phyloP scores from a whole-genome alignment of 1,284 basidiomycete species.

The Psilocybe mexicana region DNA sequence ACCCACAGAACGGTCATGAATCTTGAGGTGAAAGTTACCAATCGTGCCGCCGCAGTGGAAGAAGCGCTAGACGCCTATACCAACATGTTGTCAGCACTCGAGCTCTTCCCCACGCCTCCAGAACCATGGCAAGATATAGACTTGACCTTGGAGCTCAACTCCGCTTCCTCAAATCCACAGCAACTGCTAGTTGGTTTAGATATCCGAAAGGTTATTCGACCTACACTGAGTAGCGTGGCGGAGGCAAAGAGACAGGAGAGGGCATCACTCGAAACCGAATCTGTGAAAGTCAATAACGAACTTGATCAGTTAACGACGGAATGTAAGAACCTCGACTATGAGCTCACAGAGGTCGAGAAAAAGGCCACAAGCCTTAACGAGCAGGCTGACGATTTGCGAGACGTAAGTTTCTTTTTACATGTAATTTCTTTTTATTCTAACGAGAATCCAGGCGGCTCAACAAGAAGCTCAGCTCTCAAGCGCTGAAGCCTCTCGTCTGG shows the following conservation, averaged over 20 bases:
- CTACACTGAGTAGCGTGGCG: slow-evolving; percentile 67
- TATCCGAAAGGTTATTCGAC: slow-evolving; percentile 69
- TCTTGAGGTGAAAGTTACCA: slow-evolving; percentile 77
- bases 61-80: slow-evolving; percentile 77
- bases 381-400: slow-evolving; percentile 76
- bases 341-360: slow-evolving; percentile 68
- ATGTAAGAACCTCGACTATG: slow-evolving; percentile 76
- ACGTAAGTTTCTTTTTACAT: slow-evolving; percentile 46
- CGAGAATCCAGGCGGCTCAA: slow-evolving; percentile 59
- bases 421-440: slow-evolving; percentile 1
- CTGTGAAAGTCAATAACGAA: slow-evolving; percentile 76
- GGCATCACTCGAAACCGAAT: slow-evolving; percentile 69
- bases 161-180: slow-evolving; percentile 65
- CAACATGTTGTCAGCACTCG: slow-evolving; percentile 69
- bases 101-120: slow-evolving; percentile 68
- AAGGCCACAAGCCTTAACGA: slow-evolving; percentile 67
- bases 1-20: slow-evolving; percentile 68
- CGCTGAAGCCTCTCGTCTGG: slow-evolving; percentile 60
- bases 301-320: slow-evolving; percentile 75
- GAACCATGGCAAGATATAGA: slow-evolving; percentile 70
- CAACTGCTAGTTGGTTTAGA: slow-evolving; percentile 65
- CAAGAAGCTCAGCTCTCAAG: slow-evolving; percentile 66
- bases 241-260: slow-evolving; percentile 69
- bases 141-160: slow-evolving; percentile 74
- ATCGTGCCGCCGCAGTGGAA: slow-evolving; percentile 76